Percentiles rank a stretch among this genome's conserved stretches.
phyloP scores from a whole-genome alignment of 805 yeast genomes.

The Candida berthetii region DNA sequence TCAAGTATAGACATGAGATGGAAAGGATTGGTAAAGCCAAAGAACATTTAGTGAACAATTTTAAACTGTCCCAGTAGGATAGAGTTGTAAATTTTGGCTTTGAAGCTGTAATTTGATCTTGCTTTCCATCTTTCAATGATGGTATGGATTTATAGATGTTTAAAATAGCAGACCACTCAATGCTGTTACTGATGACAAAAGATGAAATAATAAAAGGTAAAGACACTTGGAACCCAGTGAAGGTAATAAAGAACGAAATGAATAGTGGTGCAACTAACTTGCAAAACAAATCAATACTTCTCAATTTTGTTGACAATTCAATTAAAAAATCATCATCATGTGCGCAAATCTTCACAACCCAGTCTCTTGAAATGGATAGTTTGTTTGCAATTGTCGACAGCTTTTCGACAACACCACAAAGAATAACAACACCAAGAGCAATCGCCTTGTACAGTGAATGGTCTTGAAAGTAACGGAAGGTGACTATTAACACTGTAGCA shows the following conservation, averaged over 20 bases:
- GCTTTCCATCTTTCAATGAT: conserved; percentile 8
- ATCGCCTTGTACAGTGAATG: conserved; percentile 4
- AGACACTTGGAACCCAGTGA: conserved; percentile 16
- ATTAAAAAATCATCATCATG: conserved; percentile 18
- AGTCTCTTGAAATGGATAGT: conserved; percentile 33
- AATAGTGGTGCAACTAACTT: conserved; percentile 31
- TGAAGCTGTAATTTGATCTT: background rate
- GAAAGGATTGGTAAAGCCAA: conserved; percentile 25
- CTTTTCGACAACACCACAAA: conserved; percentile 27
- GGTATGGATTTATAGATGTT: conserved; percentile 26
- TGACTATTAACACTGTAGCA: conserved; percentile 5
- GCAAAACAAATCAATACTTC: conserved; percentile 31
- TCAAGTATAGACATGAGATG: conserved; percentile 23
- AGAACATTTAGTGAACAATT: conserved; percentile 18
- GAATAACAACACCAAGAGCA: conserved; percentile 15
- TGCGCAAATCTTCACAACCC: conserved; percentile 30
- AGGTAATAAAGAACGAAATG: conserved; percentile 24
- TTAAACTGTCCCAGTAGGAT: conserved; percentile 7
- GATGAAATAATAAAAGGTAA: conserved; percentile 20
- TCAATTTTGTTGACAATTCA: conserved; percentile 25
- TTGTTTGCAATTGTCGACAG: conserved; percentile 26
- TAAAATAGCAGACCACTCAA: conserved; percentile 28
- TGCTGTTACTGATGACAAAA: conserved; percentile 21
- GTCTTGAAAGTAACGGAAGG: conserved; percentile 7
- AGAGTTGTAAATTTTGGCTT: conserved; percentile 1